Base-by-base conservation (phyloP, 2,329 filamentous ascomycete genomes). In the Acarospora socialis region DNA sequence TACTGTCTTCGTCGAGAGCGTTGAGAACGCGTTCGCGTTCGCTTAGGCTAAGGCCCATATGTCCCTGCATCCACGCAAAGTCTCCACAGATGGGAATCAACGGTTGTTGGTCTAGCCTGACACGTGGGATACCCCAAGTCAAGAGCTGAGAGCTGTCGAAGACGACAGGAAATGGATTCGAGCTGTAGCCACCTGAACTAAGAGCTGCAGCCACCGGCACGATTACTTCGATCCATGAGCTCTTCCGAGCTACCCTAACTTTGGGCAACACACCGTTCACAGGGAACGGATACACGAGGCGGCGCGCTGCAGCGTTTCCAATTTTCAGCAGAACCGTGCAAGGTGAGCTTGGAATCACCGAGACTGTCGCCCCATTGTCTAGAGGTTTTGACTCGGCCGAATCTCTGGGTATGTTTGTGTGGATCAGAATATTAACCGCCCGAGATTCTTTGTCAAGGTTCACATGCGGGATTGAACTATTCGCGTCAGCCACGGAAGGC, bases 151-250 rank as follows among this genome's bases (percentile, higher is more conserved):
- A 25, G 10, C 17, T 27, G n/a, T 12, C 27, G 28, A 36, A 20
- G 21, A 37, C 16, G 17, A 37, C 28, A 3, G 35, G 24, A 28
- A 40, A 43, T 17, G n/a, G n/a, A n/a, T n/a, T n/a, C n/a, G n/a
- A 31, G 7, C 7, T 31, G 18, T 31, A 17, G 18, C 18, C 30
- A 20, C 35, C 35, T 18, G 31, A 30, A 7, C 32, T 30, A 17
- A 17, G 18, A 26, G 17, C 24, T 18, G 16, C 13, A 20, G 39
- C 28, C 12, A 46, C 15, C n/a, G 44, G 41, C 15, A 44, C 51
- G 10, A 37, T 36, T 21, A 54, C 36, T 32, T 55, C 51, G 16
- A 53, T 33, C 32, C 49, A 54, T 3, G 42, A 46, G 3, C 48
- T 49, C 28, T 47, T 50, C 22, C 51, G 43, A 5, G 50, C 51